phyloP scores from a whole-genome alignment of 495 filamentous ascomycete genomes.

The Lentithecium fluviatile region DNA sequence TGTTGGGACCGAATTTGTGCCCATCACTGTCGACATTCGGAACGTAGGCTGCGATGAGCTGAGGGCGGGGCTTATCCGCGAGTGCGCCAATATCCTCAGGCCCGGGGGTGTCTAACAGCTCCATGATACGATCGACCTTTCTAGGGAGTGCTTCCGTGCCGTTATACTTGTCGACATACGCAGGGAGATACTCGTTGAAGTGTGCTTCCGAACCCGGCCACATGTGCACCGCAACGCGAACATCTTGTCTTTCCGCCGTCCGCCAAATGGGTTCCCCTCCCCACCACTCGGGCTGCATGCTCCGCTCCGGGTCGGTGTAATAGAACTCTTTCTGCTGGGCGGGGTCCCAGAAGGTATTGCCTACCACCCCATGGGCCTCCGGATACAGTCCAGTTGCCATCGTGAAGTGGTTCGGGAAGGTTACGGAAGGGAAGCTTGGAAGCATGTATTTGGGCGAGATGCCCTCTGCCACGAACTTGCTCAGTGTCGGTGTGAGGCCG shows the following conservation, averaged over 20 bases:
- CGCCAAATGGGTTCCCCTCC: constrained; percentile 88
- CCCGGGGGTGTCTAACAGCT: constrained; percentile 78
- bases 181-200: constrained; percentile 64
- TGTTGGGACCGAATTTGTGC: constrained; percentile 88
- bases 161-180: constrained; percentile 80
- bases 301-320: constrained; percentile 71
- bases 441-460: constrained; percentile 88
- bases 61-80: constrained; percentile 58
- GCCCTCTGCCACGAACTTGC: constrained; percentile 73
- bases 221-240: constrained; percentile 88
- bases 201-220: constrained; percentile 95
- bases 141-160: constrained; percentile 65
- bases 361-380: constrained; percentile 88
- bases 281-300: constrained; percentile 90
- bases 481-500: constrained; percentile 78
- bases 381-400: constrained; percentile 90
- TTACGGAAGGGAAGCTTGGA: constrained; percentile 92
- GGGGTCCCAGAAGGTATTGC: constrained; percentile 92
- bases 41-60: constrained; percentile 91
- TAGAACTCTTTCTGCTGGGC: constrained; percentile 73
- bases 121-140: constrained; percentile 76
- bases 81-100: constrained; percentile 48
- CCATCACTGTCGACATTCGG: constrained; percentile 85
- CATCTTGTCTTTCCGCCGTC: constrained; percentile 75
- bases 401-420: constrained; percentile 97